Evolutionary conservation across 345 rosid species (phyloP).

Genomic region (Salix exigua): DNA sequence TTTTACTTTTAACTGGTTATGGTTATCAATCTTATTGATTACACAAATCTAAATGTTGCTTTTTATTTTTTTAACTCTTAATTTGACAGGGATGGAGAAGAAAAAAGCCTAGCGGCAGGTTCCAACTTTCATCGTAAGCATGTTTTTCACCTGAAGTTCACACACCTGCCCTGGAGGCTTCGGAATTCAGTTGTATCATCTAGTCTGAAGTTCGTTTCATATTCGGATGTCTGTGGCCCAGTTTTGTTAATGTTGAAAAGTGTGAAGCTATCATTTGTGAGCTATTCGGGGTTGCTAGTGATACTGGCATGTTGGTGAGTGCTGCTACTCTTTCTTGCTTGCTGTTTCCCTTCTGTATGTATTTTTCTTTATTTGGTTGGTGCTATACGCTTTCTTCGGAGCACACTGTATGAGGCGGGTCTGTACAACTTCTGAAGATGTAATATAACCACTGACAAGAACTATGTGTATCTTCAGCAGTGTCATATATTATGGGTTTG

Average conservation of each 20-base stretch:
- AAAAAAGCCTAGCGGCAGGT: constrained; percentile 67
- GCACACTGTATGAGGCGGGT: too few species aligned
- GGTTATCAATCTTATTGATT: neutral
- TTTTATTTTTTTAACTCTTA: neutral
- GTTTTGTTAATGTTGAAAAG: constrained; percentile 16
- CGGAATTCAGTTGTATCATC: constrained; percentile 7
- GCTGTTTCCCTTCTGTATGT: constrained; percentile 26
- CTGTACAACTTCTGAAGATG: too few species aligned
- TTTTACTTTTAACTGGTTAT: neutral
- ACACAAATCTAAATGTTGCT: neutral
- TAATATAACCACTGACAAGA: too few species aligned
- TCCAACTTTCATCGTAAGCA: constrained; percentile 67
- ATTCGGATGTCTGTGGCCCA: constrained; percentile 12
- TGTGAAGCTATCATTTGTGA: constrained; percentile 14
- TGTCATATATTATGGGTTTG: constrained; percentile 14
- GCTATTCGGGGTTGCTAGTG: constrained; percentile 14
- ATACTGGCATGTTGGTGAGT: constrained; percentile 16
- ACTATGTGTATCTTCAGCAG: constrained; percentile 3
- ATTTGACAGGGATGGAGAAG: constrained; percentile 85
- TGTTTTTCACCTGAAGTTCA: constrained; percentile 14
- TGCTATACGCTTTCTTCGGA: constrained; percentile 18
- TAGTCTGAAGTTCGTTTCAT: constrained; percentile 13
- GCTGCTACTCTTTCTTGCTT: constrained; percentile 16
- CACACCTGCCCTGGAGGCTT: constrained; percentile 12
- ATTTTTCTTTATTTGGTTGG: constrained; percentile 32